A percentile compares a stretch with the other conserved stretches of the same genome.
These are phyloP conservation scores for Pythium dissotocum DNA, from an alignment of 352 stramenopile species.

Conservation along the genomic window DNA sequence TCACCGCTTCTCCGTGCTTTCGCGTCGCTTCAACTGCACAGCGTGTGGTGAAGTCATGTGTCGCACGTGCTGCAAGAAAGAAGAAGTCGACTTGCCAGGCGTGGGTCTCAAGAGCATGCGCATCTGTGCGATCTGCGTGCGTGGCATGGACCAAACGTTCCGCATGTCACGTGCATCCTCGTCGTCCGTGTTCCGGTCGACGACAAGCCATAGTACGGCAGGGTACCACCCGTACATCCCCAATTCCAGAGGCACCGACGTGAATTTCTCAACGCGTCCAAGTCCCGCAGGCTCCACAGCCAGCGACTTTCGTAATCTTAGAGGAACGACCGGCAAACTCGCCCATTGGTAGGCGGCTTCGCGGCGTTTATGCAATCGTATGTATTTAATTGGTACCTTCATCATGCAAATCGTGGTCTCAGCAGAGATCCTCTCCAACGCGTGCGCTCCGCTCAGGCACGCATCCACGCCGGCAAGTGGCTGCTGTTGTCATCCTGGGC, in stretches of 20 bases:
- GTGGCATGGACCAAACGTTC: slow-evolving; percentile 21
- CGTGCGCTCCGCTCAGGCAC: neutral
- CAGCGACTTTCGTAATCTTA: slow-evolving; percentile 4
- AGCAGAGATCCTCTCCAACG: too few species aligned
- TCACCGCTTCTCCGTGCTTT: slow-evolving; percentile 19
- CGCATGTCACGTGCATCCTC: slow-evolving; percentile 9
- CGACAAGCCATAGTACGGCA: slow-evolving; percentile 1
- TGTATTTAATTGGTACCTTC: slow-evolving; percentile 11
- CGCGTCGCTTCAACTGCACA: slow-evolving; percentile 25
- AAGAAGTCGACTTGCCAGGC: slow-evolving; percentile 33
- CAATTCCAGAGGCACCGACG: neutral
- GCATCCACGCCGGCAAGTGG: slow-evolving; percentile 14
- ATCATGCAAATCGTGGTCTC: neutral
- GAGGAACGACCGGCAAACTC: slow-evolving; percentile 6
- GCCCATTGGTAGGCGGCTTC: slow-evolving; percentile 10
- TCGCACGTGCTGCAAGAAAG: slow-evolving; percentile 19
- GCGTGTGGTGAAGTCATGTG: slow-evolving; percentile 27
- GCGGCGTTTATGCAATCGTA: neutral
- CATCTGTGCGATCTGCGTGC: slow-evolving; percentile 33
- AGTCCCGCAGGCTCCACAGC: neutral
- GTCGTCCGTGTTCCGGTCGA: neutral
- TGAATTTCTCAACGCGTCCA: neutral
- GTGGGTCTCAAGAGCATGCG: slow-evolving; percentile 34
- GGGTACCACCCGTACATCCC: neutral
- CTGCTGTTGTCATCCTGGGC: slow-evolving; percentile 2